Conservation (phyloP, 1,139 yeast species). For the Debaryomyces nepalensis region DNA sequence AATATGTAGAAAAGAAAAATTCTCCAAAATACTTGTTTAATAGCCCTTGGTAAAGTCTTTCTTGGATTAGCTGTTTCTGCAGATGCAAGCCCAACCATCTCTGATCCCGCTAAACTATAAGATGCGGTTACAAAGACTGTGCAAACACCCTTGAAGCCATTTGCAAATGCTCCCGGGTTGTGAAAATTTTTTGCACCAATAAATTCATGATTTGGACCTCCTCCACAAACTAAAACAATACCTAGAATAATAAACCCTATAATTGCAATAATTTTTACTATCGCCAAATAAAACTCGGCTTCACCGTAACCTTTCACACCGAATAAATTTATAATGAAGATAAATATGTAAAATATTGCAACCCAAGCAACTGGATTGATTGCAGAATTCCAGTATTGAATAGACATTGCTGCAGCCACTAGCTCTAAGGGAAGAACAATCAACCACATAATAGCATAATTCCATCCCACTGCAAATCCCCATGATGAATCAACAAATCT, state of each 20-base stretch:
- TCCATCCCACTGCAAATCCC: constrained; percentile 84
- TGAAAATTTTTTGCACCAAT: constrained; percentile 68
- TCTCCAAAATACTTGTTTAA: constrained; percentile 51
- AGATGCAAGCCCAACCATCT: constrained; percentile 53
- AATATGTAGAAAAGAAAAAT: constrained; percentile 45
- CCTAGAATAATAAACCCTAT: constrained; percentile 68
- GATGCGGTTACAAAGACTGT: constrained; percentile 49
- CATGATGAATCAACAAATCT: constrained; percentile 74
- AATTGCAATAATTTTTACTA: constrained; percentile 64
- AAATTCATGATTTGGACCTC: constrained; percentile 65
- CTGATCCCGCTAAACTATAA: constrained; percentile 49
- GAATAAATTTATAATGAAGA: constrained; percentile 61
- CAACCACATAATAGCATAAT: constrained; percentile 80
- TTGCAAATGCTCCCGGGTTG: constrained; percentile 56
- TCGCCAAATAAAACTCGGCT: constrained; percentile 66
- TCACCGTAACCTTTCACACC: constrained; percentile 80
- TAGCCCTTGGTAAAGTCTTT: constrained; percentile 44
- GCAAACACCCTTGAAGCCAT: constrained; percentile 50
- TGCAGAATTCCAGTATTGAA: constrained; percentile 62
- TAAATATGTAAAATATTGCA: constrained; percentile 63
- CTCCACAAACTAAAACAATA: constrained; percentile 66
- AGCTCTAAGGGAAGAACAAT: constrained; percentile 76
- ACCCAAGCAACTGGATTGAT: constrained; percentile 70
- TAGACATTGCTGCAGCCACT: constrained; percentile 75
- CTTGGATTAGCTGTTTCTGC: constrained; percentile 43